Evolutionary conservation across 805 yeast genomes (phyloP), one percentile per base, ranked within the genome.

Genomic region (Osmozyma mogii): DNA sequence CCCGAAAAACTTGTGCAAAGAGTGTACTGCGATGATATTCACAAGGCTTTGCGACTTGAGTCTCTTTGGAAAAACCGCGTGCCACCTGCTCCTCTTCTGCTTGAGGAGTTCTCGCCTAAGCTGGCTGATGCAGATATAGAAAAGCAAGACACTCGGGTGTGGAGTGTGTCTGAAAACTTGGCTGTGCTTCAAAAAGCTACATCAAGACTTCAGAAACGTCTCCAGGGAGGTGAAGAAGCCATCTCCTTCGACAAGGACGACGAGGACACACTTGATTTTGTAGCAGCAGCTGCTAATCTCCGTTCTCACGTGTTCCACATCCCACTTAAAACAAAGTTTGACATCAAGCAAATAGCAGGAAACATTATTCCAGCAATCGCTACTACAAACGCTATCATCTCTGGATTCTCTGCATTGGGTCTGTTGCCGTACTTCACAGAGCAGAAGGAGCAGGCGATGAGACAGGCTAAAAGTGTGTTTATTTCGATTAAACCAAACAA

Each of bases 281-380:
- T 94, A 4, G 80, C 75, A 3, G 75, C 96, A 0, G 75, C 95
- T 1, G 75, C 96, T 0, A 85, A 87, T 45, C 63, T 88, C 27
- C 67, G 96, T 40, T 78, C 89, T 0, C 48, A 46, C 28, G 68
- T 83, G 2, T 89, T 88, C 49, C 62, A 67, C 15, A 87, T 88
- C 33, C 82, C 77, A 19, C 42, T 63, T 29, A 79, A 81, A 49
- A 68, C 92, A 3, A 78, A 83, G 36, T 92, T 94, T 49, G 95
- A 85, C 36, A 73, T 83, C 37, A 92, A 92, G 52, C 94, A 83
- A 47, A 87, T 89, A 40, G 98, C 98, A 0, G 99, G 99, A 5
- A 92, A 89, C 54, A 92, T 92, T 45, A 92, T 92, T 23, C 98
- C 99, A 0, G 98, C 98, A 0, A 88, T 94, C 43, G 97, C 98